Evolutionary conservation across 495 filamentous ascomycete species (phyloP), one percentile per base, ranked within the genome.

Genomic region (Aspergillus heteromorphus): DNA sequence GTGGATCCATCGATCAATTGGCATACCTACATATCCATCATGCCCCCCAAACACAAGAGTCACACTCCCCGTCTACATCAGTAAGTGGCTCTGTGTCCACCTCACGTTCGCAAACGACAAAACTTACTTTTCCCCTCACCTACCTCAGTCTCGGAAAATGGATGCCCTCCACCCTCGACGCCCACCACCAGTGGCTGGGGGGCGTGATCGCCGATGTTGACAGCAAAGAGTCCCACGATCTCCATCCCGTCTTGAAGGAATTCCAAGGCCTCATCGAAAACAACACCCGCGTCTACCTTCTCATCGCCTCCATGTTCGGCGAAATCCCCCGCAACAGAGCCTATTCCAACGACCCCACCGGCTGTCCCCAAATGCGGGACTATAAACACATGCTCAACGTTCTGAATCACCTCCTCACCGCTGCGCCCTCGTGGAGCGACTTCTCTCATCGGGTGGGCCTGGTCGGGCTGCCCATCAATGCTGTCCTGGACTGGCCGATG

Each of bases 401-500:
- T 1, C 69, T 90, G 34, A 86, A 87, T 60, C 75, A 83, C 53
- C 76, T 88, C 4, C 74, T 89, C 51, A 79, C 75, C 0, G 74
- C 71, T 4, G 83, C 82, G 0, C 86, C 87, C 1, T 73, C 81
- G 49, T 87, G 81, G 83, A 83, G 71, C 20, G 78, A 76, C 45
- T 60, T 67, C 21, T 61, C 72, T 2, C 64, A 76, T 40, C 70
- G 78, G 0, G 78, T 83, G 0, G 83, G 83, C 6, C 75, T 88
- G 59, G 82, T 88, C 20, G 86, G 87, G 0, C 70, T 87, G 1
- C 87, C 87, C 2, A 81, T 89, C 65, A 79, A 78, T 45, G 85
- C 84, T 4, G 74, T 89, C 19, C 78, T 90, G 13, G 84, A 88
- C 62, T 89, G 86, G 73, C 83, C 83, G 4, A 88, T 88, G 83